Base-by-base conservation (phyloP, 2,329 filamentous ascomycete species). In the Exophiala calicioides region DNA sequence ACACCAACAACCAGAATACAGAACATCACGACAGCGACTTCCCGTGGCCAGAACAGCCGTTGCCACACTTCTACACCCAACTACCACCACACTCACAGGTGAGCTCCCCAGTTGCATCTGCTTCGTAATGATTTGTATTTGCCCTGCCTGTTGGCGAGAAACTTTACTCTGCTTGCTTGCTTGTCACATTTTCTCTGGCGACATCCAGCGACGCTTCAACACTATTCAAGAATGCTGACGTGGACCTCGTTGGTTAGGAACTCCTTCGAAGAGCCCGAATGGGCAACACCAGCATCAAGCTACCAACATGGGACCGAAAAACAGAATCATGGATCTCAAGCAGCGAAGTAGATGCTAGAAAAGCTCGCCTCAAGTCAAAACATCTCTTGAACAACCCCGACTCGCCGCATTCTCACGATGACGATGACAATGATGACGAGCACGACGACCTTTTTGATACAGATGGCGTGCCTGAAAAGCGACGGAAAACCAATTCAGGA, bases 31-130 rank as follows among this genome's bases (percentile, higher is more conserved):
- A 52, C 34, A 63, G 82, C 52, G 81, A 82, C 60, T 80, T 86
- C 63, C 74, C 80, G 41, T 91, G 86, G 80, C 84, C 82, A 36
- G 90, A 95, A 62, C 77, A 89, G 13, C 84, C 88, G 33, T 91
- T 96, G 88, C 91, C 91, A 29, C 86, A 87, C 60, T 91, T 95
- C 64, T 87, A 82, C 21, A 79, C 86, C 47, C 75, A 95, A 23
- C 74, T 96, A 7, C 80, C 87, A 0, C 79, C 84, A 26, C 48
- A 50, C 33, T 54, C 52, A 31, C 58, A 59, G 47, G 54, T 57
- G 38, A 33, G 44, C 23, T 26, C 29, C 32, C 9, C 27, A 13
- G 15, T 20, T 37, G 19, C 37, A 39, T 5, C 10, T 3, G 30
- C n/a, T 31, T 15, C 16, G 9, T 23, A 4, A 70, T 80, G 26